Conservation (phyloP, 768 basidiomycete species). For the Cytidiella melzeri region DNA sequence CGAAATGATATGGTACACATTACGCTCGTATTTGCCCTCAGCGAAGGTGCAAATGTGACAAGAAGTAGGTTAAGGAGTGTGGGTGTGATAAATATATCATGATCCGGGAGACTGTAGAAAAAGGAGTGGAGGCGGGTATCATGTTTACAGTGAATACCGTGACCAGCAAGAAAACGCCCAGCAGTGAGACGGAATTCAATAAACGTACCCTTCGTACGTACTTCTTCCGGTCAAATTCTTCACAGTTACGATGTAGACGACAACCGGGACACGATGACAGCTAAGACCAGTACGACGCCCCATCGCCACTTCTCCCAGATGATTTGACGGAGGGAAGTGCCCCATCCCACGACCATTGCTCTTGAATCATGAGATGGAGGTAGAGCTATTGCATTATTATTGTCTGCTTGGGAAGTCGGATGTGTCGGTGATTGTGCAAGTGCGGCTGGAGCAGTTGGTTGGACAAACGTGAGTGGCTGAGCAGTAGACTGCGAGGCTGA, state of each 20-base stretch:
- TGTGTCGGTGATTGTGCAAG: constrained; percentile 2
- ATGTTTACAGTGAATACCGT: no score
- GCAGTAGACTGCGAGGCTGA: neutral
- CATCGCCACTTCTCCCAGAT: constrained; percentile 84
- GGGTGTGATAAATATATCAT: no score
- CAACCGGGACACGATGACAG: constrained; percentile 71
- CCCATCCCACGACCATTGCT: constrained; percentile 35
- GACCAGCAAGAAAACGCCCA: no score
- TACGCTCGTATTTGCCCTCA: no score
- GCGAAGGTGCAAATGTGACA: no score
- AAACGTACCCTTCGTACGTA: no score
- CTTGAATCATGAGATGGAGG: neutral
- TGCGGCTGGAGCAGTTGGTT: neutral
- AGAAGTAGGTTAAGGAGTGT: no score
- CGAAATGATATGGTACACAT: no score
- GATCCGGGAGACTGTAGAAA: no score
- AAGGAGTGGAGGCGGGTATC: no score
- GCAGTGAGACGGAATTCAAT: no score
- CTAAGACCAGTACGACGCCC: constrained; percentile 72
- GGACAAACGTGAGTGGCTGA: neutral
- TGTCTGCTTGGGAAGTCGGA: constrained; percentile 1
- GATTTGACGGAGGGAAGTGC: constrained; percentile 56
- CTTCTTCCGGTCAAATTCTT: no score
- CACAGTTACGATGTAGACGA: constrained; percentile 39
- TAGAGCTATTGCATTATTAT: neutral